Percentiles rank a stretch among this genome's conserved stretches.
phyloP scores from a whole-genome alignment of 140 eudicot genomes.

The Flaveria floridana region DNA sequence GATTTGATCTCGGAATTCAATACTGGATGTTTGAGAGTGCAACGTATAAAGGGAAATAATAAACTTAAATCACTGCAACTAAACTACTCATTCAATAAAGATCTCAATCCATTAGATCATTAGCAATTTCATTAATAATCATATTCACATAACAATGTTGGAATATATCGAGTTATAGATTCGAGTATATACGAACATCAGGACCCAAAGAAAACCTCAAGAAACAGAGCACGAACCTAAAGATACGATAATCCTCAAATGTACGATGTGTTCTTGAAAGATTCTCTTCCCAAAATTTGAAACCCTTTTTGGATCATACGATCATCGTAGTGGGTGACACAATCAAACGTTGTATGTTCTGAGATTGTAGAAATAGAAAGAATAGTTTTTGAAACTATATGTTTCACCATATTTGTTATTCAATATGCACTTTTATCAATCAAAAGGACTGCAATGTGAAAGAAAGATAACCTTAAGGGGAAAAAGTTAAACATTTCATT shows the following conservation, averaged over 20 bases:
- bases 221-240: background rate
- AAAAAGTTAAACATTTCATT: background rate
- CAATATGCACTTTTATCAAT: background rate
- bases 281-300: no score
- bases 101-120: background rate
- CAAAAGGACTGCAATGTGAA: background rate
- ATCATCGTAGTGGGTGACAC: constrained; percentile 14
- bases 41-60: background rate
- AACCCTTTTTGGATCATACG: constrained; percentile 22
- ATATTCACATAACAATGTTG: background rate
- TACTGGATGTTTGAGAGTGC: background rate
- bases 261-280: no score
- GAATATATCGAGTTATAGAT: background rate
- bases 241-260: no score
- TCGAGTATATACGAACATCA: background rate
- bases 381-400: no score
- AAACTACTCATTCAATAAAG: constrained; percentile 10
- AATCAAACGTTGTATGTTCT: constrained; percentile 10
- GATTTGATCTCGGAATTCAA: no score
- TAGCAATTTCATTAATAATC: background rate
- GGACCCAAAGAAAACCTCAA: background rate
- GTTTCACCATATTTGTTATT: no score
- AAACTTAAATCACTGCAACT: background rate
- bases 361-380: constrained; percentile 1
- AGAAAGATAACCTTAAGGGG: background rate